phyloP scores from a whole-genome alignment of 208 protist genomes.

The Phytomonas francai region DNA sequence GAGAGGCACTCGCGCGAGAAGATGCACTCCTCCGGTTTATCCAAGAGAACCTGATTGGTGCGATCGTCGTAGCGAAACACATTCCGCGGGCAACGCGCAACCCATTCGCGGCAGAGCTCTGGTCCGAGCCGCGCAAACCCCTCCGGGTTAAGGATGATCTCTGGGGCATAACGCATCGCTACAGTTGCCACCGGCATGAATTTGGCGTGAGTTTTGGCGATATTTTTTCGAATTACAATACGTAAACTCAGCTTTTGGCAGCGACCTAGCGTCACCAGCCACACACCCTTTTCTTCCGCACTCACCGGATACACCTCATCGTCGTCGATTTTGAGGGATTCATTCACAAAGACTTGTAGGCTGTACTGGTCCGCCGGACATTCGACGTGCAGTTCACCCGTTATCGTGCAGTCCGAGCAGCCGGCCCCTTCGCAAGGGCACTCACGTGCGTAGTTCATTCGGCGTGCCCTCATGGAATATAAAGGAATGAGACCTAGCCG shows the following conservation, averaged over 20 bases:
- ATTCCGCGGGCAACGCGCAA: constrained; percentile 82
- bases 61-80: constrained; percentile 81
- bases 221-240: constrained; percentile 89
- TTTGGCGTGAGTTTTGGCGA: constrained; percentile 98
- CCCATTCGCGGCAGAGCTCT: constrained; percentile 69
- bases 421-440: constrained; percentile 75
- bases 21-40: constrained; percentile 75
- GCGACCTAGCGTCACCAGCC: constrained; percentile 81
- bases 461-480: constrained; percentile 73
- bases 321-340: constrained; percentile 74
- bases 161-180: constrained; percentile 89
- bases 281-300: constrained; percentile 75
- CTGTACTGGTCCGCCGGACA: constrained; percentile 73
- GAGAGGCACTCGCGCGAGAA: constrained; percentile 92
- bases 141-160: constrained; percentile 89
- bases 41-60: constrained; percentile 54
- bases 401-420: constrained; percentile 84
- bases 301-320: constrained; percentile 72
- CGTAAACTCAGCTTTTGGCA: constrained; percentile 77
- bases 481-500: constrained; percentile 97
- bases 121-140: constrained; percentile 62
- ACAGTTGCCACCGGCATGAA: constrained; percentile 94
- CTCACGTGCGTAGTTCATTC: constrained; percentile 76
- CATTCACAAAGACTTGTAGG: constrained; percentile 72
- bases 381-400: constrained; percentile 67